phyloP scores from a whole-genome alignment of 2,329 filamentous ascomycete species.

The Epichloe typhina region DNA sequence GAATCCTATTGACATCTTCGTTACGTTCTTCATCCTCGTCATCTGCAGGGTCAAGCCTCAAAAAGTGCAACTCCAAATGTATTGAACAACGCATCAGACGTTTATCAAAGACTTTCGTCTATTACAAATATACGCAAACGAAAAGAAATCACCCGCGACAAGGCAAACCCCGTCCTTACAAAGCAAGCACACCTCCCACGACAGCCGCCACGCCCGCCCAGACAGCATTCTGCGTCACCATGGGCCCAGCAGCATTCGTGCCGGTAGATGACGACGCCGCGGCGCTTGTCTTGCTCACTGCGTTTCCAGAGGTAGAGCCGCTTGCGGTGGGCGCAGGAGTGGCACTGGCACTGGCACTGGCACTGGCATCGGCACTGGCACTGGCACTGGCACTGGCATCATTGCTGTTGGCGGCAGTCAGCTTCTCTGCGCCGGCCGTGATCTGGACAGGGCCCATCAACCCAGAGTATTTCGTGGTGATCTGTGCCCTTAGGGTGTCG shows the following conservation, averaged over 20 bases:
- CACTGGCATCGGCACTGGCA: constrained; percentile 5
- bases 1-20: no score
- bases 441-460: constrained; percentile 20
- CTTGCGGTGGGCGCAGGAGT: constrained; percentile 5
- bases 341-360: constrained; percentile 2
- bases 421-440: constrained; percentile 25
- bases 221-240: constrained; percentile 21
- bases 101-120: neutral
- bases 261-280: constrained; percentile 7
- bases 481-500: no score
- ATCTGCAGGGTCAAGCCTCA: no score
- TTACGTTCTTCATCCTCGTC: no score
- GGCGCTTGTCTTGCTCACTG: no score
- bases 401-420: constrained; percentile 9
- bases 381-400: no score
- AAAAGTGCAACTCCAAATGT: no score
- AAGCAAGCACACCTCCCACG: constrained; percentile 22
- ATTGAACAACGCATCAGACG: no score
- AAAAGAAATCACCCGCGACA: neutral
- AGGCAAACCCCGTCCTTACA: constrained; percentile 12
- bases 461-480: constrained; percentile 5
- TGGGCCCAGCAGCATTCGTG: constrained; percentile 19
- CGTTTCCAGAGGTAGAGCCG: constrained; percentile 5
- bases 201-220: constrained; percentile 22
- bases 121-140: neutral